These are phyloP conservation scores for Drechslerella dactyloides DNA, from an alignment of 2,329 filamentous ascomycete genomes.

Conservation along the genomic window DNA sequence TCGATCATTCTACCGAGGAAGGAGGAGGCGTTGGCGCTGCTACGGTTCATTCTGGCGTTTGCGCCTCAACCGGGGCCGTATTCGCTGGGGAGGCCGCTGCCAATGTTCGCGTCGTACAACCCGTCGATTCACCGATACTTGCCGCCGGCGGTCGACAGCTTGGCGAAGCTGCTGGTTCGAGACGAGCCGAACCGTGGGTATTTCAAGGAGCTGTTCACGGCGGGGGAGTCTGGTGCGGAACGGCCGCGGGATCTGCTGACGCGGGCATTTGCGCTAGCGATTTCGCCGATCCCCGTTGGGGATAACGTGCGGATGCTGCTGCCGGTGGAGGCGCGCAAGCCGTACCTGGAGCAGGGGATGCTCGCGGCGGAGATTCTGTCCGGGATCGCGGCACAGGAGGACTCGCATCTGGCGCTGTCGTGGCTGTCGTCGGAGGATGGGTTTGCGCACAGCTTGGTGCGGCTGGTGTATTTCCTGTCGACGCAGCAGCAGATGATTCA, in stretches of 20 bases:
- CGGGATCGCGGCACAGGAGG: slow-evolving; percentile 73
- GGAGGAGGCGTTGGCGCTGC: slow-evolving; percentile 82
- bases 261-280: slow-evolving; percentile 81
- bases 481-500: slow-evolving; percentile 61
- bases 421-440: slow-evolving; percentile 87
- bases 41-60: slow-evolving; percentile 90
- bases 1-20: slow-evolving; percentile 80
- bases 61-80: slow-evolving; percentile 77
- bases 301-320: slow-evolving; percentile 65
- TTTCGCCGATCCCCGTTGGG: slow-evolving; percentile 74
- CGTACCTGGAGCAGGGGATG: slow-evolving; percentile 88
- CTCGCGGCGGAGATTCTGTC: slow-evolving; percentile 87
- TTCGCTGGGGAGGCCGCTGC: slow-evolving; percentile 62
- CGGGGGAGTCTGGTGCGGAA: slow-evolving; percentile 69
- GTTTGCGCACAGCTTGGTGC: slow-evolving; percentile 79
- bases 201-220: slow-evolving; percentile 80
- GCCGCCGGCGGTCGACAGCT: slow-evolving; percentile 83
- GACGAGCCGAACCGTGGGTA: slow-evolving; percentile 90
- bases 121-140: slow-evolving; percentile 84
- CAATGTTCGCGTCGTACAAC: slow-evolving; percentile 82
- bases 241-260: slow-evolving; percentile 81
- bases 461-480: slow-evolving; percentile 75
- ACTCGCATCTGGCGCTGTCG: slow-evolving; percentile 72
- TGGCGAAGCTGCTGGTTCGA: slow-evolving; percentile 88
- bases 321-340: slow-evolving; percentile 80